Evolutionary conservation across 192 early-diverging fungal genomes (phyloP).

Genomic region (Coemansia sp.): DNA sequence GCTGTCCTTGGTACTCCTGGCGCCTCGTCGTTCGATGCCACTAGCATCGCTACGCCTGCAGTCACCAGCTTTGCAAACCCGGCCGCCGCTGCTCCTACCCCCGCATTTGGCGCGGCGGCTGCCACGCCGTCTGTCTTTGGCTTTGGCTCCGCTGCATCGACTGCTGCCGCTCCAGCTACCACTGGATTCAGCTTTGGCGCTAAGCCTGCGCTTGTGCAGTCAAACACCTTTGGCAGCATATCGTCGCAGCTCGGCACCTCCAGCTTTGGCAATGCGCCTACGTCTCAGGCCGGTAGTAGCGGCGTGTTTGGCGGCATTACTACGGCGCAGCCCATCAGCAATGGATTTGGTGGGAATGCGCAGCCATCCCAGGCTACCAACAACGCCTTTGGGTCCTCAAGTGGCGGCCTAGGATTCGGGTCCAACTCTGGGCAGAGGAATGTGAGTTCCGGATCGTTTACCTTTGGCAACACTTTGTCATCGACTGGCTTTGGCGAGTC

Average conservation of each 20-base stretch:
- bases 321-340: not conserved
- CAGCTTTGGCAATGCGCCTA: not conserved
- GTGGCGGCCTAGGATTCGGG: constrained; percentile 10
- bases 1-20: constrained; percentile 35
- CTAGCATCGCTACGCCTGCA: constrained; percentile 37
- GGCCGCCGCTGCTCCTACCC: not conserved
- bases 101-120: constrained; percentile 39
- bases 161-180: constrained; percentile 22
- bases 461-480: constrained; percentile 21
- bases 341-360: not conserved
- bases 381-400: constrained; percentile 14
- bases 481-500: constrained; percentile 27
- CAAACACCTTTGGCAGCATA: constrained; percentile 13
- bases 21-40: constrained; percentile 43
- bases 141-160: constrained; percentile 38
- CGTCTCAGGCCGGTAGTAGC: not conserved
- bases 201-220: constrained; percentile 12
- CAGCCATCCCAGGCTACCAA: not conserved
- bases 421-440: not conserved
- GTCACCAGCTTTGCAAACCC: constrained; percentile 29
- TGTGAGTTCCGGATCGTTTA: constrained; percentile 14
- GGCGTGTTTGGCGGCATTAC: constrained; percentile 4
- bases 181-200: constrained; percentile 22
- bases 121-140: constrained; percentile 38
- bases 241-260: constrained; percentile 2